Base-by-base conservation (phyloP, 495 filamentous ascomycete species). In the Neurospora africana region DNA sequence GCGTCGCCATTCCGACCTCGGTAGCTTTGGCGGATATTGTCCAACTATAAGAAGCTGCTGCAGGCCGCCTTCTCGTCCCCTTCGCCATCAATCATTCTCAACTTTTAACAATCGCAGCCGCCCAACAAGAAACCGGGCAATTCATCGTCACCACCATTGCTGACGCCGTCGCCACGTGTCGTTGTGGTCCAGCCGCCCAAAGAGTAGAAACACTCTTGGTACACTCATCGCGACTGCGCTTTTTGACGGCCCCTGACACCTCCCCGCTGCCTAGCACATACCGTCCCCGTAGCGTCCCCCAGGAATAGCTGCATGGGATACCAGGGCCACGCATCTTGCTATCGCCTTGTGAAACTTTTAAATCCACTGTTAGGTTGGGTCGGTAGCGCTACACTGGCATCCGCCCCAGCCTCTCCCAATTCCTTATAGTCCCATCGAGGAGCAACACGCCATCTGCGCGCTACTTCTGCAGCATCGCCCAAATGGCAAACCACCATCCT, bases 401-500 rank as follows among this genome's bases (percentile, higher is more conserved):
- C 27, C 53, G 53, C 27, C 27, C 53, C 23, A 33, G 53, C 53
- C 53, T 65, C 27, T 30, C 30, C 53, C 23, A 61, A 17, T 58
- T 58, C 23, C 47, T 15, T 58, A 58, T 27, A 58, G 47, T 58
- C 47, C 47, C 9, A 27, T 58, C 21, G 23, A 58, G 47, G 47
- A 27, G 21, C 47, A 58, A 58, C 10, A 68, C 21, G 35, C 21
- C 21, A 33, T 37, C 35, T 65, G 30, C 33, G 23, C 23, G n/a
- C 69, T 36, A 43, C 69, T 38, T 68, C 68, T 44, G 71, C 70
- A 61, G 58, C 21, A 23, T 21, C 23, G 38, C 44, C 37, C 75
- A 68, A 39, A 88, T 88, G 86, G 84, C 86, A 36, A 85, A 83
- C 75, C 86, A 87, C 69, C 86, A 88, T 43, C 85, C 85, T 4